Evolutionary conservation across 805 yeast species (phyloP).

Genomic region (Wickerhamiella brachini): DNA sequence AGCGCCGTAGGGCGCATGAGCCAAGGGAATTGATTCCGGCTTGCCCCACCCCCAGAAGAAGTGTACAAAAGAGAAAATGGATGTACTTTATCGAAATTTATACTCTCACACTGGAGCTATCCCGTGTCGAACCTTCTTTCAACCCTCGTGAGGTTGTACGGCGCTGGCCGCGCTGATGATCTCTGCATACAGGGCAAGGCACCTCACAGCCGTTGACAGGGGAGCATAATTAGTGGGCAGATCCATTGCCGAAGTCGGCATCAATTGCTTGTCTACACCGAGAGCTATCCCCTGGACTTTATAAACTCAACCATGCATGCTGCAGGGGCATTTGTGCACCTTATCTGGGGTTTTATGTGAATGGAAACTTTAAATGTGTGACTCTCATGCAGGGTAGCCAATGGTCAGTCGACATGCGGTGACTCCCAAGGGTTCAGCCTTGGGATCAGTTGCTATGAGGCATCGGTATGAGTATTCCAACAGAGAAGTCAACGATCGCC

Average conservation of each 20-base stretch:
- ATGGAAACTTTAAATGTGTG: background rate
- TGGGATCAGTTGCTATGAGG: background rate
- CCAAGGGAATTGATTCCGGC: background rate
- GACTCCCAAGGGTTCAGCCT: background rate
- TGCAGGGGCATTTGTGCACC: background rate
- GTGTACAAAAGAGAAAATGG: too few relatives aligned
- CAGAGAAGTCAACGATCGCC: background rate
- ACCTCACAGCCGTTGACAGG: background rate
- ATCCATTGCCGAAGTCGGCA: background rate
- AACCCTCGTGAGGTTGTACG: background rate
- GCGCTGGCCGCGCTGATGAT: background rate
- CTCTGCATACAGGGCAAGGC: background rate
- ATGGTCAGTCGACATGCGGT: background rate
- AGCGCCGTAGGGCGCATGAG: background rate
- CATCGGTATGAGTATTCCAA: background rate
- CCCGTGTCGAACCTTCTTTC: too few relatives aligned
- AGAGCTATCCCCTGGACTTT: too few relatives aligned
- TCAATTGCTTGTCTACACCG: too few relatives aligned
- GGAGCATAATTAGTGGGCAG: background rate
- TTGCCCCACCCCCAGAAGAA: background rate
- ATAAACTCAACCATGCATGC: background rate
- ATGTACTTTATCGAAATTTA: too few relatives aligned
- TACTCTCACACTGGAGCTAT: too few relatives aligned
- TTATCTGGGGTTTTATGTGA: background rate
- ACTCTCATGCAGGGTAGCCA: background rate